Evolutionary conservation across 371 early-diverging fungal genomes (phyloP).

Genomic region (Mucor lusitanicus): DNA sequence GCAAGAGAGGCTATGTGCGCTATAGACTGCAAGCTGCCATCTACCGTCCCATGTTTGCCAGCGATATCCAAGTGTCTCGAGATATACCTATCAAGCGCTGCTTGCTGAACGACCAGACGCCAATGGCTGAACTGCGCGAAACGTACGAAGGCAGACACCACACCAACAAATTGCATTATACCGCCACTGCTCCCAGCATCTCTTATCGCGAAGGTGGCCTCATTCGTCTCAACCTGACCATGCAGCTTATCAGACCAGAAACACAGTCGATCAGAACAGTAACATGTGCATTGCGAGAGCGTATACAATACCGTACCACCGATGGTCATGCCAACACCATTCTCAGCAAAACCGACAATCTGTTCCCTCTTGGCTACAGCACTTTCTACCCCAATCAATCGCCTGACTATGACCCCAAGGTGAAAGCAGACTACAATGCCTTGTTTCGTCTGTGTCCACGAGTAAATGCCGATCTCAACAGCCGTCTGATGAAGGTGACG

Average conservation of each 20-base stretch:
- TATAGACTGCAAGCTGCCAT: constrained; percentile 40
- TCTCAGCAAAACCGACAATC: constrained; percentile 29
- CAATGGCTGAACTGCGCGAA: constrained; percentile 28
- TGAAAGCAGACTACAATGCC: constrained; percentile 31
- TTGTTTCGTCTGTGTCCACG: constrained; percentile 34
- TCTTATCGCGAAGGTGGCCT: constrained; percentile 52
- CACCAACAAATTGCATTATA: constrained; percentile 31
- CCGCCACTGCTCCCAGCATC: constrained; percentile 45
- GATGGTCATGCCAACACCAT: constrained; percentile 24
- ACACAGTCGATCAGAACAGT: constrained; percentile 36
- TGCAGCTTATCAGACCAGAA: constrained; percentile 37
- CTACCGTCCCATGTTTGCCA: constrained; percentile 42
- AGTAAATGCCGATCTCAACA: constrained; percentile 33
- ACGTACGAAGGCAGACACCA: constrained; percentile 34
- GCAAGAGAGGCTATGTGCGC: constrained; percentile 46
- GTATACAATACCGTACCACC: constrained; percentile 45
- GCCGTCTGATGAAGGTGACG: constrained; percentile 29
- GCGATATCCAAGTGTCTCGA: constrained; percentile 33
- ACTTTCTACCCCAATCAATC: constrained; percentile 32
- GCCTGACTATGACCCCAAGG: constrained; percentile 25
- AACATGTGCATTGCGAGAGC: constrained; percentile 48
- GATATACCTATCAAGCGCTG: constrained; percentile 43
- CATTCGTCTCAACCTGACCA: constrained; percentile 37
- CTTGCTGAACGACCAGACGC: constrained; percentile 30
- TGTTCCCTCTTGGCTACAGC: constrained; percentile 30